These are phyloP conservation scores for Sporopachydermia quercuum DNA, from an alignment of 805 yeast genomes.

Conservation along the genomic window DNA sequence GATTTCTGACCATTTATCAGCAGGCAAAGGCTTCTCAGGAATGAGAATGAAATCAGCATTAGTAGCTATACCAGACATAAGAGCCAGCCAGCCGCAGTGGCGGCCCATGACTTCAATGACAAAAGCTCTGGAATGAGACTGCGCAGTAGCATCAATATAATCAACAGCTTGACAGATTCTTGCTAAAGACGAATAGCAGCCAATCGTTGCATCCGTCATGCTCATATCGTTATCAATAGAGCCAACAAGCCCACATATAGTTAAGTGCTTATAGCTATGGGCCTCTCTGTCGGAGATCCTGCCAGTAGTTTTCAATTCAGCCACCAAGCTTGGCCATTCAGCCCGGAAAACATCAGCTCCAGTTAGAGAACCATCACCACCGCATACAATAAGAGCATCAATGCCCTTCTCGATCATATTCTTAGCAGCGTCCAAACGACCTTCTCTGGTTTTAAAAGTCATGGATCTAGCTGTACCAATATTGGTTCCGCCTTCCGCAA, in stretches of 20 bases:
- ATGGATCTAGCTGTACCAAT: constrained; percentile 93
- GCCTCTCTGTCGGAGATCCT: constrained; percentile 44
- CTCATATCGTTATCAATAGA: constrained; percentile 98
- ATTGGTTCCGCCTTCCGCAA: constrained; percentile 84
- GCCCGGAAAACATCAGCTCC: constrained; percentile 91
- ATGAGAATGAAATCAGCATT: constrained; percentile 90
- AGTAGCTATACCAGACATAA: constrained; percentile 95
- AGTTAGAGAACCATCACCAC: constrained; percentile 97
- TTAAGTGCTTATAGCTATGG: constrained; percentile 51
- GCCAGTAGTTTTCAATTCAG: constrained; percentile 47
- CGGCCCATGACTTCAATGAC: constrained; percentile 99
- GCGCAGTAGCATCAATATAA: constrained; percentile 94
- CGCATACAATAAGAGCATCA: constrained; percentile 90
- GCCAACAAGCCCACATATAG: constrained; percentile 89
- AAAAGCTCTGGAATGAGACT: constrained; percentile 93
- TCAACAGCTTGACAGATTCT: constrained; percentile 90
- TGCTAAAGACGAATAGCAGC: constrained; percentile 87
- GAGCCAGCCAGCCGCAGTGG: constrained; percentile 97
- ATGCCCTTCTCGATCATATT: constrained; percentile 79
- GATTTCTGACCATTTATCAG: constrained; percentile 65
- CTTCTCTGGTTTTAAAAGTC: constrained; percentile 74
- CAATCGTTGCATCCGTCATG: constrained; percentile 90
- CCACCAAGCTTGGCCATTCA: constrained; percentile 85
- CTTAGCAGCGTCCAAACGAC: constrained; percentile 71
- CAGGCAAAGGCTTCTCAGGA: constrained; percentile 82